Evolutionary conservation across 306 rosid genomes (phyloP), one percentile per base, ranked within the genome.

Genomic region (Ochetophila trinervis): DNA sequence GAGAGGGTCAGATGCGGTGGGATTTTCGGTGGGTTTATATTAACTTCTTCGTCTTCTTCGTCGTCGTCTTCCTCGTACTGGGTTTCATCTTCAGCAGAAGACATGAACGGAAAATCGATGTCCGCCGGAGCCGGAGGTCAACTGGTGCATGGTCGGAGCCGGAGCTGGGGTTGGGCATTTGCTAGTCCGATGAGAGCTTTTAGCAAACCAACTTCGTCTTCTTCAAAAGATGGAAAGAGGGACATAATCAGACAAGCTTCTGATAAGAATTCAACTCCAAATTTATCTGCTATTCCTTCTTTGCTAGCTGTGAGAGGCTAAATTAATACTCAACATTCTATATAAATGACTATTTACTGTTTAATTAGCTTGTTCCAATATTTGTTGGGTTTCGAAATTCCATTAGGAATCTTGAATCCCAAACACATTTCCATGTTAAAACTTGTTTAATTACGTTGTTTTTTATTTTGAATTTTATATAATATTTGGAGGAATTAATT

Each of bases 181-280:
- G 95, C 98, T 4, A 92, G 98, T 60, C 98, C 98, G 3, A 85
- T 92, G 82, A 85, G 96, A 79, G 96, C 96, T 54, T 92, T 92
- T 60, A 69, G 73, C 36, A 90, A 84, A 66, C 80, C 85, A 4
- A 51, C 20, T 45, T 65, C n/a, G n/a, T n/a, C 71, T 19, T 72
- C 82, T 45, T 83, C 86, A 2, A 88, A 82, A 53, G 83, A 82
- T 20, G 79, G 75, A 36, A 74, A 73, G 57, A 81, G 91, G 55
- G 73, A 70, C 49, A 81, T 85, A 14, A 73, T 78, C 49, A 79
- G 86, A 70, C 74, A 78, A 18, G 87, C 82, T 64, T 77, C 85
- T 53, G 79, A 83, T 23, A 89, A 85, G 72, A 88, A 72, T 67
- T 30, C 79, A 0, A 66, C 90, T 2, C 88, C 93, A 23, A 84